These are phyloP conservation scores for Sordariomycetes sp. DNA, from an alignment of 2,329 filamentous ascomycete genomes.

Conservation along the genomic window DNA sequence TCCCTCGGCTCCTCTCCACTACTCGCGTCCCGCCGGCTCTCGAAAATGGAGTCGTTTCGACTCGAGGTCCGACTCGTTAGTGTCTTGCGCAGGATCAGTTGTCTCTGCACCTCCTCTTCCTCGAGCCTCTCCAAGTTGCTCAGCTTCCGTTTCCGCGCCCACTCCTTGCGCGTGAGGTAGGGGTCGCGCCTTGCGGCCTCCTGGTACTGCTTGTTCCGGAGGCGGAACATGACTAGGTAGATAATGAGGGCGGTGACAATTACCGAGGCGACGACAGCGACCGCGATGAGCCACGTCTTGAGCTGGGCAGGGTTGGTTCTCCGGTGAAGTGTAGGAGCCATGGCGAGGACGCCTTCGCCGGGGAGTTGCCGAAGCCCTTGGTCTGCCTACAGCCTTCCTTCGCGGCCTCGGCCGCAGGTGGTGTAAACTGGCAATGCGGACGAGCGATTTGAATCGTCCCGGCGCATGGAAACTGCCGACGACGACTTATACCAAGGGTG, in stretches of 20 bases:
- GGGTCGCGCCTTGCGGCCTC: conserved; percentile 14
- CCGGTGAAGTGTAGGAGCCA: conserved; percentile 1
- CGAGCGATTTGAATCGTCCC: not conserved
- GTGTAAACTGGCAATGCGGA: not conserved
- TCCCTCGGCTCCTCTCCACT: not conserved
- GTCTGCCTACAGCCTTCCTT: not conserved
- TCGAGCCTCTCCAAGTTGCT: conserved; percentile 12
- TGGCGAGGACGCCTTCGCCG: not conserved
- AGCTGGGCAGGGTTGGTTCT: not conserved
- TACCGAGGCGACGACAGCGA: conserved; percentile 13
- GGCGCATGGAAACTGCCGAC: not conserved
- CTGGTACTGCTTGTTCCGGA: conserved; percentile 13
- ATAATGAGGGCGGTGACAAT: conserved; percentile 13
- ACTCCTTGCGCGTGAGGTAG: conserved; percentile 13
- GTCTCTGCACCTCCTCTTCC: conserved; percentile 20
- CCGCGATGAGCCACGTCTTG: conserved; percentile 8
- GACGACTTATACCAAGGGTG: not conserved
- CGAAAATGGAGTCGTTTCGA: not conserved
- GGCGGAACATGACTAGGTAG: conserved; percentile 10
- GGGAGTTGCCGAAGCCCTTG: not conserved
- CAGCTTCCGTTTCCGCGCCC: conserved; percentile 15
- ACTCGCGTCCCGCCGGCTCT: not conserved
- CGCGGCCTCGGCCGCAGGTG: not conserved
- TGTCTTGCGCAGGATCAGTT: conserved; percentile 25
- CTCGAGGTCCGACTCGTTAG: conserved; percentile 8